A percentile compares a stretch with the other conserved stretches of the same genome.
phyloP scores from a whole-genome alignment of 108 stramenopile genomes.

The Skeletonema potamos region DNA sequence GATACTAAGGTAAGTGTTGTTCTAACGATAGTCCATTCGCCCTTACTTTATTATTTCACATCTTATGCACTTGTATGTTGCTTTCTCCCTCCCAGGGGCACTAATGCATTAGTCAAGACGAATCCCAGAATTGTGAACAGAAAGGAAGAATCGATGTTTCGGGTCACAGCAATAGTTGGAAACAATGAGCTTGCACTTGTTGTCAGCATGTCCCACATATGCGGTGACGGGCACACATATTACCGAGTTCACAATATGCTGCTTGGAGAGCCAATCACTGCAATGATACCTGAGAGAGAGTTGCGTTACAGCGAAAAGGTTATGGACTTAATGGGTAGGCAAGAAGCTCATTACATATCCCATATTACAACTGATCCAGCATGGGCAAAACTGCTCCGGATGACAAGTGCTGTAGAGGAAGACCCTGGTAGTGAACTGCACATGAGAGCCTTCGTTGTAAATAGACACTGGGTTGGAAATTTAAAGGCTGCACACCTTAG shows the following conservation, averaged over 20 bases:
- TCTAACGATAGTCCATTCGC: neutral
- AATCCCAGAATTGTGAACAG: slow-evolving; percentile 30
- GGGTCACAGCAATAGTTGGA: slow-evolving; percentile 28
- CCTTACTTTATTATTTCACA: too few species aligned
- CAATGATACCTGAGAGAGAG: slow-evolving; percentile 35
- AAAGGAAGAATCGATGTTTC: slow-evolving; percentile 40
- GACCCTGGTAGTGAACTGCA: slow-evolving; percentile 13
- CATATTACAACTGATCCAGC: slow-evolving; percentile 39
- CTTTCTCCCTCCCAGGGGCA: too few species aligned
- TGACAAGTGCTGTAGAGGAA: slow-evolving; percentile 13
- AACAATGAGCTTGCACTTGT: slow-evolving; percentile 29
- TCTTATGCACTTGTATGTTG: too few species aligned
- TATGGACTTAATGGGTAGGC: slow-evolving; percentile 47
- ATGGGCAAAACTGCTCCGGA: slow-evolving; percentile 38
- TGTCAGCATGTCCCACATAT: slow-evolving; percentile 39
- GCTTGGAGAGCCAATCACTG: slow-evolving; percentile 4
- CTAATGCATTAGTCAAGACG: slow-evolving; percentile 29
- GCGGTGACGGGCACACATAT: slow-evolving; percentile 45
- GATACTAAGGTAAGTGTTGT: too few species aligned
- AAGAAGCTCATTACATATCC: slow-evolving; percentile 40
- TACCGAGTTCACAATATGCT: slow-evolving; percentile 51
- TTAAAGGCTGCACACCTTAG: slow-evolving; percentile 26
- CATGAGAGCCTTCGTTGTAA: slow-evolving; percentile 20
- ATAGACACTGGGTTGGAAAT: slow-evolving; percentile 37
- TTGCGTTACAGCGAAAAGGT: slow-evolving; percentile 26